Base-by-base conservation (phyloP, 2,329 filamentous ascomycete species). In the Xylaria arbuscula region DNA sequence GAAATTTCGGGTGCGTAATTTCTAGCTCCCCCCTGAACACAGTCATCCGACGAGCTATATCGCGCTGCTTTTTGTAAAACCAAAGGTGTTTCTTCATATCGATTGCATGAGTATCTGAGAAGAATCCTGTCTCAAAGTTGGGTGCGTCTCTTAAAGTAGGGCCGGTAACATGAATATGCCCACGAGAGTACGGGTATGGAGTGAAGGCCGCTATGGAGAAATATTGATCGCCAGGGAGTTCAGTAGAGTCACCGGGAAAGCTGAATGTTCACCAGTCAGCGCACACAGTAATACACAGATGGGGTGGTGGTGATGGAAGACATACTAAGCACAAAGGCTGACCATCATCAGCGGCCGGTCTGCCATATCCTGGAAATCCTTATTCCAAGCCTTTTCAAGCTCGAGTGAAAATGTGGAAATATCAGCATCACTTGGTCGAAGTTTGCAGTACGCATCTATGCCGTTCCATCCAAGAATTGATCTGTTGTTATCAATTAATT, bases 21-120 rank as follows among this genome's bases (percentile, higher is more conserved):
- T 79, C 77, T 1, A 85, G 48, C 71, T 85, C 81, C 72, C 86
- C 81, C 66, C 81, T 70, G 77, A 84, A 89, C 57, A 83, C 80
- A 2, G 81, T 77, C 76, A 87, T 85, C 17, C 87, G 84, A 1
- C 88, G 84, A n/a, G 82, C 80, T 53, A 90, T 83, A 73, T 90
- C 87, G 2, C 89, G 87, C 24, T 84, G 83, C 72, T 86, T 86
- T 76, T 91, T 91, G 81, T 91, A 91, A 0, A 81, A 83, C 88
- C 88, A 90, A 13, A 88, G 71, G 17, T 87, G 84, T 71, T 84
- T 87, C 74, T 85, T 85, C 24, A 89, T 51, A 73, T 91, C 89
- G 9, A 87, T 77, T 1, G 81, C 81, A 28, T 83, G 67, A 13
- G 79, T 72, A 61, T 90, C 85, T 4, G 78, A 24, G 28, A 70